These are phyloP conservation scores for Bremia lactucae DNA, from an alignment of 352 stramenopile genomes.

Conservation along the genomic window DNA sequence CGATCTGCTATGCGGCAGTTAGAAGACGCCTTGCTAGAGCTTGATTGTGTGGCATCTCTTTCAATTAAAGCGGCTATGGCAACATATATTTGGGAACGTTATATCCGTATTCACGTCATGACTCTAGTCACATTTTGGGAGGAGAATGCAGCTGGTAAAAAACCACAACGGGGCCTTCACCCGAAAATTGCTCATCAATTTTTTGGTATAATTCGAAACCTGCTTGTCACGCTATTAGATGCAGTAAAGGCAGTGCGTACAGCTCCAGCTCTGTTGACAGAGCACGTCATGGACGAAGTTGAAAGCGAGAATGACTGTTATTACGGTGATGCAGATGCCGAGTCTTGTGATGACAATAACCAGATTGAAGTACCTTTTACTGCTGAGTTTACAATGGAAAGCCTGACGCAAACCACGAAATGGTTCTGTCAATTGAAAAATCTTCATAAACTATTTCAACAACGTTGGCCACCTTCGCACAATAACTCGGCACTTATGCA, in stretches of 20 bases:
- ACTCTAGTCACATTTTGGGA: conserved; percentile 79
- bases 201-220: conserved; percentile 60
- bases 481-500: conserved; percentile 39
- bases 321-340: conserved; percentile 13
- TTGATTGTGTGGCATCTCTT: conserved; percentile 32
- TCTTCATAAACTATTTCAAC: conserved; percentile 31
- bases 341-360: conserved; percentile 24
- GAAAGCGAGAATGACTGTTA: conserved; percentile 25
- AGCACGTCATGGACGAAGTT: conserved; percentile 6
- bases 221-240: conserved; percentile 35
- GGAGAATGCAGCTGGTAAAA: conserved; percentile 54
- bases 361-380: conserved; percentile 7
- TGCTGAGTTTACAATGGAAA: conserved; percentile 29
- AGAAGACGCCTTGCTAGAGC: conserved; percentile 54
- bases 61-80: conserved; percentile 50
- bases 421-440: conserved; percentile 45
- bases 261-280: not conserved
- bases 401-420: conserved; percentile 28
- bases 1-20: conserved; percentile 79
- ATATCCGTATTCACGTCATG: conserved; percentile 70
- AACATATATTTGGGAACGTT: conserved; percentile 70
- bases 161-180: conserved; percentile 58
- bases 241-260: conserved; percentile 19
- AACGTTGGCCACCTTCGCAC: conserved; percentile 49
- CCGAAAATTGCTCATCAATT: conserved; percentile 67